phyloP scores from a whole-genome alignment of 1,139 yeast genomes.

The Sugiyamaella xylanicola region DNA sequence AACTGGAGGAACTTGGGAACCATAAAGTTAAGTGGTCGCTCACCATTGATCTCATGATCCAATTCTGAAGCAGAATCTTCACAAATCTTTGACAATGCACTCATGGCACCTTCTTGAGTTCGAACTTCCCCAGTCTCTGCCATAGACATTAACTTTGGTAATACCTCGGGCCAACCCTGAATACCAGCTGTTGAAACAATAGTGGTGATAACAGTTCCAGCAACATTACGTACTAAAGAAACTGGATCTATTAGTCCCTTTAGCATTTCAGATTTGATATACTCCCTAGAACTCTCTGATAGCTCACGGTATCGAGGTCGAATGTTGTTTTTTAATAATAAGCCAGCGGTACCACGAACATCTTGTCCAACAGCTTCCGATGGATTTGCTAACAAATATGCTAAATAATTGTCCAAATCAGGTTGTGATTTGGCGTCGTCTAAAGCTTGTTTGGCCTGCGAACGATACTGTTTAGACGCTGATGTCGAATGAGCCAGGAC shows the following conservation, averaged over 20 bases:
- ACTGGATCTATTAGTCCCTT: slow-evolving; percentile 67
- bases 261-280: slow-evolving; percentile 63
- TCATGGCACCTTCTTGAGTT: slow-evolving; percentile 73
- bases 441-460: slow-evolving; percentile 61
- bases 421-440: slow-evolving; percentile 67
- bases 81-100: slow-evolving; percentile 82
- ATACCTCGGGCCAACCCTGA: slow-evolving; percentile 69
- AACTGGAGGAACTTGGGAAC: slow-evolving; percentile 65
- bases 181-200: slow-evolving; percentile 74
- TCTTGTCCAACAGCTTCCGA: slow-evolving; percentile 50
- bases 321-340: slow-evolving; percentile 75
- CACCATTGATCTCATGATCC: slow-evolving; percentile 65
- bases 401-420: slow-evolving; percentile 77
- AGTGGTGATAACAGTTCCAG: slow-evolving; percentile 89
- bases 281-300: slow-evolving; percentile 48
- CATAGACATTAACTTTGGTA: slow-evolving; percentile 67
- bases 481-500: slow-evolving; percentile 71
- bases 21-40: slow-evolving; percentile 67
- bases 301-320: slow-evolving; percentile 41
- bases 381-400: slow-evolving; percentile 66
- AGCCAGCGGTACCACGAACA: slow-evolving; percentile 86
- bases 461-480: slow-evolving; percentile 55
- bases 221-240: slow-evolving; percentile 72
- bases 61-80: slow-evolving; percentile 71
- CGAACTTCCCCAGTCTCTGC: slow-evolving; percentile 48